phyloP scores from a whole-genome alignment of 208 protist species.

The Phytomonas francai region DNA sequence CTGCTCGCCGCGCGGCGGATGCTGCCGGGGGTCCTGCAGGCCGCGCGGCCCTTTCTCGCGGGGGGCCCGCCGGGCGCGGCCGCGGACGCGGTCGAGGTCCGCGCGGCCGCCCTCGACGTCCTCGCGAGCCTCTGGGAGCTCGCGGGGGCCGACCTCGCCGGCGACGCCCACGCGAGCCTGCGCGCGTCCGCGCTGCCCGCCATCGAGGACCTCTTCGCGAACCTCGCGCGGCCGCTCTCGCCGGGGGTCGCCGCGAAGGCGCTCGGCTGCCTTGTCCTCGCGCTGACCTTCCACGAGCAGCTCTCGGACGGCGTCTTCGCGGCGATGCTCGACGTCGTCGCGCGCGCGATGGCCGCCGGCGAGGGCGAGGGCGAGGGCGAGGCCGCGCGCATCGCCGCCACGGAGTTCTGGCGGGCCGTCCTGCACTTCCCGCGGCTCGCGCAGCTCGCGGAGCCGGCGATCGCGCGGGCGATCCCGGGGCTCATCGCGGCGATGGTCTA shows the following conservation, averaged over 20 bases:
- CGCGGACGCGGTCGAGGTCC: conserved; percentile 28
- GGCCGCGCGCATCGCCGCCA: conserved; percentile 73
- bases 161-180: conserved; percentile 49
- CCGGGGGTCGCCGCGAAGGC: conserved; percentile 36
- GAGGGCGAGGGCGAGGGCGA: conserved; percentile 31
- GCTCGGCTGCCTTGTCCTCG: conserved; percentile 59
- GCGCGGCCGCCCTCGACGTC: conserved; percentile 50
- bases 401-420: conserved; percentile 72
- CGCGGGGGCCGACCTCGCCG: conserved; percentile 44
- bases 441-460: conserved; percentile 31
- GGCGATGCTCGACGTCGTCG: conserved; percentile 51
- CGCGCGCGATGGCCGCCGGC: conserved; percentile 30
- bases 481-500: conserved; percentile 89
- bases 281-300: conserved; percentile 48
- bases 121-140: conserved; percentile 52
- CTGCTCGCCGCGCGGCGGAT: conserved; percentile 52
- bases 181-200: conserved; percentile 29
- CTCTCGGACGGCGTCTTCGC: conserved; percentile 51
- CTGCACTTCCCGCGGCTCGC: conserved; percentile 71
- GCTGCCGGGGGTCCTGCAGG: conserved; percentile 37
- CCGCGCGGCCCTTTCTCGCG: conserved; percentile 35
- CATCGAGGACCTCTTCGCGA: conserved; percentile 60
- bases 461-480: conserved; percentile 56
- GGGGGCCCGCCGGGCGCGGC: conserved; percentile 14
- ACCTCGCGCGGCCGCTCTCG: conserved; percentile 39